phyloP scores from a whole-genome alignment of 148 eudicot genomes.

The Silene uniflora region DNA sequence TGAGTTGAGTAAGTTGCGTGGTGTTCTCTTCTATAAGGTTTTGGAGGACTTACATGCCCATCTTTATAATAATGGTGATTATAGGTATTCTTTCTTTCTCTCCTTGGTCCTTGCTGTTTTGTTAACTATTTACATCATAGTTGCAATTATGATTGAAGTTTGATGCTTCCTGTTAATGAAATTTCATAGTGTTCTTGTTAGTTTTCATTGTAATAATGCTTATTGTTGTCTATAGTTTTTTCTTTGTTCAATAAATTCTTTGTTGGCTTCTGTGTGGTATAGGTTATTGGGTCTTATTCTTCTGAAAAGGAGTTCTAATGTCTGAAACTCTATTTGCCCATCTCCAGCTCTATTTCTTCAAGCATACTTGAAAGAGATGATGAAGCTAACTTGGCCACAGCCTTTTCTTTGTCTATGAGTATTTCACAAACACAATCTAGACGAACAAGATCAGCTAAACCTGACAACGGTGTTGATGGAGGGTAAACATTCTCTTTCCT shows the following conservation, averaged over 20 bases:
- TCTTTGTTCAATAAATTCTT: conserved; percentile 7
- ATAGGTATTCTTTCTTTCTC: conserved; percentile 48
- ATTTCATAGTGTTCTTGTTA: background rate
- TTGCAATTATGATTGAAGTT: background rate
- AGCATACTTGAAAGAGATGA: conserved; percentile 70
- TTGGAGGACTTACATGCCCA: conserved; percentile 96
- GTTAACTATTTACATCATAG: background rate
- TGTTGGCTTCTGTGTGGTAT: background rate
- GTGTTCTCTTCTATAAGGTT: conserved; percentile 79
- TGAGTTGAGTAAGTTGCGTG: conserved; percentile 84
- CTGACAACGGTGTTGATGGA: conserved; percentile 53
- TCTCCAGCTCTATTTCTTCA: conserved; percentile 57
- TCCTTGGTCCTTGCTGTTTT: background rate
- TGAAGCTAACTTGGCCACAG: conserved; percentile 56
- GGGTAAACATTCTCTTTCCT: conserved; percentile 18
- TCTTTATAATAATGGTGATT: conserved; percentile 92
- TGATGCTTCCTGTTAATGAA: background rate
- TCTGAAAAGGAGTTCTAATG: background rate
- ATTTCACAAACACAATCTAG: conserved; percentile 72
- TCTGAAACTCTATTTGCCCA: background rate
- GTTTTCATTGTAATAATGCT: background rate
- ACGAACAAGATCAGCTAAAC: conserved; percentile 69
- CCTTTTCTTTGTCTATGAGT: conserved; percentile 45
- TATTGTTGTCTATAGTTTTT: background rate
- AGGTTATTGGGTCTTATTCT: background rate